phyloP scores from a whole-genome alignment of 1,139 yeast species.

The Taphrina communis region DNA sequence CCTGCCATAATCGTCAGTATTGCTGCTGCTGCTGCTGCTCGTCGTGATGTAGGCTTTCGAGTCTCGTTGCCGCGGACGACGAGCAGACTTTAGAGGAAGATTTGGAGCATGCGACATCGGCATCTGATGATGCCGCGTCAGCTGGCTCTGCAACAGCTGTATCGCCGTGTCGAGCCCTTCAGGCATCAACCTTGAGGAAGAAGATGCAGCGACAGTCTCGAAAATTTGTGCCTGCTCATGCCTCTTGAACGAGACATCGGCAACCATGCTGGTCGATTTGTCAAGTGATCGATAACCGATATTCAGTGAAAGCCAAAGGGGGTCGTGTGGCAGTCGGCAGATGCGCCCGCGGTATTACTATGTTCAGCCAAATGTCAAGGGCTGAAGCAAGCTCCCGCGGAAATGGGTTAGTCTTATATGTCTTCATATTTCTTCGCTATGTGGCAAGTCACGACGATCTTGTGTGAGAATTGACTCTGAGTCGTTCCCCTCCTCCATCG shows the following conservation, averaged over 20 bases:
- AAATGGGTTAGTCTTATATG: not conserved
- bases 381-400: not conserved
- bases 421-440: not conserved
- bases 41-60: not conserved
- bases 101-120: not conserved
- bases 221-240: not conserved
- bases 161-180: conserved; percentile 6
- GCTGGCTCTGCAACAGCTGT: not conserved
- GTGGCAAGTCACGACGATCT: too few species aligned
- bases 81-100: conserved; percentile 2
- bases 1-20: not conserved
- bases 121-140: conserved; percentile 3
- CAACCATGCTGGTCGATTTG: conserved; percentile 1
- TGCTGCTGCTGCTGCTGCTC: too few species aligned
- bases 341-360: not conserved
- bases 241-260: not conserved
- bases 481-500: conserved; percentile 1
- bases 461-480: too few species aligned
- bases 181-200: not conserved
- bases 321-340: conserved; percentile 1
- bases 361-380: conserved; percentile 15
- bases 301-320: not conserved
- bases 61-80: not conserved
- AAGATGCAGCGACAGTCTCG: not conserved
- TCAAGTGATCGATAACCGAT: not conserved